Conservation (phyloP, 1,139 yeast genomes). For the Fermentozyma sake region DNA sequence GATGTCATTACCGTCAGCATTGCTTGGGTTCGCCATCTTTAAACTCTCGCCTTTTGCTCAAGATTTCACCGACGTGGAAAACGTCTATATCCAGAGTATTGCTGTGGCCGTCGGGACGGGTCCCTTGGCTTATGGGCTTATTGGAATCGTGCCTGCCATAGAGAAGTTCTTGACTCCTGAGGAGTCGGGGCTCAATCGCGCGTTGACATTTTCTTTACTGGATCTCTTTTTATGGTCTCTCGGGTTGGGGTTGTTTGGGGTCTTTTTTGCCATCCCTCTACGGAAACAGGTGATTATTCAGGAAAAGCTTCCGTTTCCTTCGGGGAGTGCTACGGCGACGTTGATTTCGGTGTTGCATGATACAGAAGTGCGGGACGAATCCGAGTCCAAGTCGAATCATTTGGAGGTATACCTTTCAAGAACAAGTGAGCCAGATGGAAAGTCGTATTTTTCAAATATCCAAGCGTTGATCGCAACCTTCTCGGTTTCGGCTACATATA, state of each 20-base stretch:
- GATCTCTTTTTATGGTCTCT: conserved; percentile 76
- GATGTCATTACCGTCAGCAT: conserved; percentile 97
- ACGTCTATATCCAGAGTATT: conserved; percentile 85
- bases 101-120: conserved; percentile 98
- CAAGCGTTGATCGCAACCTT: conserved; percentile 57
- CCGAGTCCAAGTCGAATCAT: conserved; percentile 5
- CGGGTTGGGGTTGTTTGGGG: conserved; percentile 90
- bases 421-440: conserved; percentile 1
- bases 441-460: conserved; percentile 42
- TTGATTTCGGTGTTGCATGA: conserved; percentile 83
- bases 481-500: conserved; percentile 63
- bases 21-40: conserved; percentile 81
- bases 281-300: conserved; percentile 79
- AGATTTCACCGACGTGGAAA: conserved; percentile 83
- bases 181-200: conserved; percentile 63
- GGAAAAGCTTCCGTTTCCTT: conserved; percentile 87
- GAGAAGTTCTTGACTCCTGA: conserved; percentile 77
- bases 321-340: conserved; percentile 95
- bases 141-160: conserved; percentile 95
- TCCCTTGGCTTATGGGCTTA: conserved; percentile 89
- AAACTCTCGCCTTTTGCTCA: conserved; percentile 44
- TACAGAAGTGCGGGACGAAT: conserved; percentile 35
- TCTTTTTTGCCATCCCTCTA: conserved; percentile 87
- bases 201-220: conserved; percentile 31
- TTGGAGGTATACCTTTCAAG: conserved; percentile 6